Evolutionary conservation across 2,329 filamentous ascomycete species (phyloP).

Genomic region (Myriosclerotinia curreyana): DNA sequence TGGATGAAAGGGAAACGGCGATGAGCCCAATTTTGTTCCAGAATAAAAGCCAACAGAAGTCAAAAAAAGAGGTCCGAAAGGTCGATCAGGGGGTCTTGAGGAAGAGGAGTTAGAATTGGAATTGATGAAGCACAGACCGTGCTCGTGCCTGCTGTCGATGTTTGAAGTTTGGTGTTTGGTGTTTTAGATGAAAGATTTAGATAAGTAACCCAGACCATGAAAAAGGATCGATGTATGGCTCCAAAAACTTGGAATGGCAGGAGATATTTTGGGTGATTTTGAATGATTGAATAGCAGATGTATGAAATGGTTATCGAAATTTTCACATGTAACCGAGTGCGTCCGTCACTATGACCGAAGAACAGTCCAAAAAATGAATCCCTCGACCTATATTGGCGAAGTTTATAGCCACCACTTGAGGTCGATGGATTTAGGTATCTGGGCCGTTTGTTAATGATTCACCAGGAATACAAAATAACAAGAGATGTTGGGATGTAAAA

Average conservation of each 20-base stretch:
- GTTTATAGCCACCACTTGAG: conserved; percentile 5
- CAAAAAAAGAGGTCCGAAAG: conserved; percentile 7
- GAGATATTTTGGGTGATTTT: not conserved
- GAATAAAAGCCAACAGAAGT: not conserved
- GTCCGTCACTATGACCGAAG: not conserved
- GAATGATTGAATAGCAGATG: not conserved
- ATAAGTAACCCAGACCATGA: conserved; percentile 3
- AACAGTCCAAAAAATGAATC: not conserved
- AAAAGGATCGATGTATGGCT: not conserved
- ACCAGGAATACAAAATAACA: not conserved
- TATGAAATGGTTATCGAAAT: conserved; percentile 1
- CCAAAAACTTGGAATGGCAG: not conserved
- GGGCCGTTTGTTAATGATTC: not conserved
- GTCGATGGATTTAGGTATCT: not conserved
- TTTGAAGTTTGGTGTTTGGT: not conserved
- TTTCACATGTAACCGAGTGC: not conserved
- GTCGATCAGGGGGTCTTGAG: not conserved
- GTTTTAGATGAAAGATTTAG: conserved; percentile 1
- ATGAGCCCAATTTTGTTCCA: conserved; percentile 10
- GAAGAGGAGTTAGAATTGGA: not conserved
- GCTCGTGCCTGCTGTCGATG: conserved; percentile 5
- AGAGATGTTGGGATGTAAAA: not conserved
- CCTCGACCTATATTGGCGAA: not conserved
- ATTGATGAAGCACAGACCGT: conserved; percentile 2
- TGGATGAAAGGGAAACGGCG: conserved; percentile 2